phyloP scores from a whole-genome alignment of 768 basidiomycete genomes.

The Piloderma croceum region DNA sequence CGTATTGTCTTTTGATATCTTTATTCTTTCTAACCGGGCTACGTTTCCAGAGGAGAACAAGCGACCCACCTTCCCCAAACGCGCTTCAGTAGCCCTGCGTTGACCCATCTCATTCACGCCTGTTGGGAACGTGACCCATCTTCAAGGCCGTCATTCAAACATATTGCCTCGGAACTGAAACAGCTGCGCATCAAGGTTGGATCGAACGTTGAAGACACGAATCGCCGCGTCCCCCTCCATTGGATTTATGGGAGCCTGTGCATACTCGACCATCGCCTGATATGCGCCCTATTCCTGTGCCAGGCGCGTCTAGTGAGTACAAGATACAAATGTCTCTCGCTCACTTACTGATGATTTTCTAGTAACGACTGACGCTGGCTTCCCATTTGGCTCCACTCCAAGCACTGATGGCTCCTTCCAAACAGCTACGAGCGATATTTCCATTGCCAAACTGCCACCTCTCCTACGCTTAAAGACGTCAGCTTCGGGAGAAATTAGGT shows the following conservation, averaged over 20 bases:
- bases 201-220: conserved; percentile 23
- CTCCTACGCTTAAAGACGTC: neutral
- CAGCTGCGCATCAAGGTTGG: conserved; percentile 38
- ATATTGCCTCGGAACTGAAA: conserved; percentile 42
- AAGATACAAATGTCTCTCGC: no score
- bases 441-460: neutral
- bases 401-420: no score
- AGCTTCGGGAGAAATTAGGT: conserved; percentile 4
- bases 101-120: conserved; percentile 40
- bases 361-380: no score
- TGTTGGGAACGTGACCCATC: conserved; percentile 56
- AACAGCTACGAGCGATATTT: no score
- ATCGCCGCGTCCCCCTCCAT: conserved; percentile 25
- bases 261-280: conserved; percentile 24
- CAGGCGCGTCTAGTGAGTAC: conserved; percentile 22
- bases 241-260: conserved; percentile 17
- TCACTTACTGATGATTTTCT: no score
- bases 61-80: conserved; percentile 46
- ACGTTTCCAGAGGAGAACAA: conserved; percentile 38
- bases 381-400: no score
- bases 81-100: conserved; percentile 26
- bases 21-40: conserved; percentile 14
- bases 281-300: conserved; percentile 31
- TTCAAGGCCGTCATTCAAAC: conserved; percentile 47
- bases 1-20: conserved; percentile 12